Conservation (phyloP, 2,329 filamentous ascomycete genomes). For the Talaromyces piceae region DNA sequence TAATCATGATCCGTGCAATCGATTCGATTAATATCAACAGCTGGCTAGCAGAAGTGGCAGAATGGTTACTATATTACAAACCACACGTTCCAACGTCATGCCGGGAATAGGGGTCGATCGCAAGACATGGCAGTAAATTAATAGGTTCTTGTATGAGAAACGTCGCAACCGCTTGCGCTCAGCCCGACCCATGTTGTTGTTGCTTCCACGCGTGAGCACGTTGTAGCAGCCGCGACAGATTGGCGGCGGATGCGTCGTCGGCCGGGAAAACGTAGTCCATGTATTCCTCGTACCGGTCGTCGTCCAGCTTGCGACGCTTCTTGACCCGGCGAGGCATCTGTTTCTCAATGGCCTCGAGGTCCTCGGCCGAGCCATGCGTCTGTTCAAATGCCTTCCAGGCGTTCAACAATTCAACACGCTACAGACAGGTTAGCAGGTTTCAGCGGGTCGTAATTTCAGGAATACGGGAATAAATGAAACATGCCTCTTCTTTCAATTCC, state of each 20-base stretch:
- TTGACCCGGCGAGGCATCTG: conserved; percentile 93
- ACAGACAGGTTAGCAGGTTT: conserved; percentile 25
- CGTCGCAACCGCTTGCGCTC: not conserved
- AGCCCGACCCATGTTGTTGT: conserved; percentile 25
- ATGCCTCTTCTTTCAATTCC: conserved; percentile 78
- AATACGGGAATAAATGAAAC: conserved; percentile 13
- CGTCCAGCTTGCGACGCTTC: conserved; percentile 83
- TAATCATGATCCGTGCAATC: too few species aligned
- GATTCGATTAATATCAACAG: not conserved
- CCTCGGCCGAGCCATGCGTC: conserved; percentile 66
- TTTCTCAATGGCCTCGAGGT: conserved; percentile 75
- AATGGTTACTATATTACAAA: not conserved
- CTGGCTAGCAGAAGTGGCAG: not conserved
- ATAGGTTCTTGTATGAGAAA: not conserved
- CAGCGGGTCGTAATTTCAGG: not conserved
- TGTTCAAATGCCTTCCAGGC: conserved; percentile 90
- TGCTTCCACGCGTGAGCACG: conserved; percentile 87
- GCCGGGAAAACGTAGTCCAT: conserved; percentile 95
- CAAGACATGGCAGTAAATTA: not conserved
- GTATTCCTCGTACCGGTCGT: conserved; percentile 93
- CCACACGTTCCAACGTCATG: not conserved
- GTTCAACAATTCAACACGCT: conserved; percentile 80
- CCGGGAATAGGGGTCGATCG: not conserved
- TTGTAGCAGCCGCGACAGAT: conserved; percentile 73
- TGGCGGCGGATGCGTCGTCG: conserved; percentile 79